These are phyloP conservation scores for Tolypocladium tropicale DNA, from an alignment of 2,329 filamentous ascomycete genomes.

Conservation along the genomic window DNA sequence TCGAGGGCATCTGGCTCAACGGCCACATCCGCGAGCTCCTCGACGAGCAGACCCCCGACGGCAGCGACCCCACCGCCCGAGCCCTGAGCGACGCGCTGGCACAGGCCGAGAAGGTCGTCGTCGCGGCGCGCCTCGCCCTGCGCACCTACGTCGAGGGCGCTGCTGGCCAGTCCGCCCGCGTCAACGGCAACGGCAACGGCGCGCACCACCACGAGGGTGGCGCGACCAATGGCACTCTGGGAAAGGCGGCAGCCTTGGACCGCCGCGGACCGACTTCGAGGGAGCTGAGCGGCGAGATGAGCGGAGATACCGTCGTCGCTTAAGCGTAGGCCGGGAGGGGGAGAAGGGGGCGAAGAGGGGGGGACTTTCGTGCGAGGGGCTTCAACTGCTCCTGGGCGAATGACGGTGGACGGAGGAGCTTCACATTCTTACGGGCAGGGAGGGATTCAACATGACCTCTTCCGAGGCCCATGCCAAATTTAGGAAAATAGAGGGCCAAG, in stretches of 20 bases:
- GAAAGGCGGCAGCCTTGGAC: slow-evolving; percentile 9
- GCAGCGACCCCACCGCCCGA: slow-evolving; percentile 27
- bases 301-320: slow-evolving; percentile 40
- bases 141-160: slow-evolving; percentile 22
- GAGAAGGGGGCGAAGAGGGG: slow-evolving; percentile 2
- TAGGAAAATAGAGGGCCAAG: neutral
- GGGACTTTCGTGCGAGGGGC: neutral
- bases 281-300: slow-evolving; percentile 51
- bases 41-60: slow-evolving; percentile 24
- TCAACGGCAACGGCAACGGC: slow-evolving; percentile 14
- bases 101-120: slow-evolving; percentile 36
- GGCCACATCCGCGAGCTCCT: slow-evolving; percentile 48
- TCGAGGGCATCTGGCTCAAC: slow-evolving; percentile 52
- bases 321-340: slow-evolving; percentile 6
- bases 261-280: slow-evolving; percentile 40
- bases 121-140: slow-evolving; percentile 33
- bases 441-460: slow-evolving; percentile 6
- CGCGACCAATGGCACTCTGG: neutral
- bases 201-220: slow-evolving; percentile 2
- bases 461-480: neutral
- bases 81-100: slow-evolving; percentile 32
- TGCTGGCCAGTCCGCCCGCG: neutral
- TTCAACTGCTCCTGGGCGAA: slow-evolving; percentile 4
- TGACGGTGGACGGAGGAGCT: neutral
- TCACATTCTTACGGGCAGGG: slow-evolving; percentile 1